Base-by-base conservation (phyloP, 345 rosid species). In the Melaleuca alternifolia region DNA sequence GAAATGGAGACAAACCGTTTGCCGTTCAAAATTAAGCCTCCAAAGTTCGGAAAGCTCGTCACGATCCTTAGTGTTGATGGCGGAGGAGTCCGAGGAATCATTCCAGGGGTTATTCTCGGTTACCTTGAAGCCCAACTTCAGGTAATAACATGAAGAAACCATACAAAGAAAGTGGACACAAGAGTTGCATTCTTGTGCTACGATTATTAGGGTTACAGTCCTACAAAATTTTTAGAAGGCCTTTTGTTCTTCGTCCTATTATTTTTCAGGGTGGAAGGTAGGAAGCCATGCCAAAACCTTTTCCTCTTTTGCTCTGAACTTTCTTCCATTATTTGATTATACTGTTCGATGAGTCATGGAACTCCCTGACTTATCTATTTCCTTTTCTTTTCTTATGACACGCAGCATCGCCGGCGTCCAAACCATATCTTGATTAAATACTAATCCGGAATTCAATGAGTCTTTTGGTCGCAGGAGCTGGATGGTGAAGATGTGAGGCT, bases 61-160 rank as follows among this genome's bases (percentile, higher is more conserved):
- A 93, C 98, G 15, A 62, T 95, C 71, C 94, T 96, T 18, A 94
- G 98, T 84, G 84, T 96, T 26, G 98, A 96, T 77, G 98, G 97
- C 26, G 98, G 98, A n/a, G 97, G 96, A 33, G 86, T 96, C 41
- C 81, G 94, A 88, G 97, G 96, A 85, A 90, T 93, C 87, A 93
- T 96, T 62, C 90, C 96, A 6, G 96, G 93, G 21, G 96, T 93
- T 14, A 86, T 95, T 84, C 95, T 96, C 56, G 91, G 85, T 53
- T 89, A 77, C 86, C 96, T 96, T n/a, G 97, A 96, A 88, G 92
- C 94, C 65, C 90, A 96, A 84, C 96, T 96, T 89, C 97, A 96
- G 98, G 98, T 95, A 81, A 33, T 30, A 51, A 21, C 48, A 54
- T 28, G 21, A 23, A 44, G 30, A 81, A 24, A 81, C 5, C 50